A percentile compares a stretch with the other conserved stretches of the same genome.
Evolutionary conservation across 2,329 filamentous ascomycete species (phyloP).

Genomic region (Drechslerella stenobrocha): DNA sequence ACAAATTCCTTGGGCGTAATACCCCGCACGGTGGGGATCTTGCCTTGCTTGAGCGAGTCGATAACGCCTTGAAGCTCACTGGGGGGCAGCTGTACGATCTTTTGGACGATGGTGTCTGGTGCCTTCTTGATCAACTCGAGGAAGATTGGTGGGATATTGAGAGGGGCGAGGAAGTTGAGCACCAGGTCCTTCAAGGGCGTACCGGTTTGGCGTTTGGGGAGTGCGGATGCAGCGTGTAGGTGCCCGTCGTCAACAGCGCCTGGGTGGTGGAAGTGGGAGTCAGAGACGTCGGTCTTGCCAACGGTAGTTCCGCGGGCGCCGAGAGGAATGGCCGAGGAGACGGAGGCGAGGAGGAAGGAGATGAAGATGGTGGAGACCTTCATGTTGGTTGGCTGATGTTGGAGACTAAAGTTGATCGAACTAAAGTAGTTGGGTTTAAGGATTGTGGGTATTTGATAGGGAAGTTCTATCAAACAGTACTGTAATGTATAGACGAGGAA

Average conservation of each 20-base stretch:
- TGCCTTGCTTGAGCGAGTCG: conserved; percentile 25
- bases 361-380: conserved; percentile 30
- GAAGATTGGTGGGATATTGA: conserved; percentile 21
- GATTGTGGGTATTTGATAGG: not conserved
- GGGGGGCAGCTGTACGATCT: conserved; percentile 34
- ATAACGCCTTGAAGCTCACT: conserved; percentile 27
- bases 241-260: not conserved
- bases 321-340: conserved; percentile 28
- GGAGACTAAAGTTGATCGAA: not conserved
- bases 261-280: not conserved
- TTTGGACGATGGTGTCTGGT: conserved; percentile 11
- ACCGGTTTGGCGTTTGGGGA: conserved; percentile 22
- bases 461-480: not conserved
- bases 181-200: conserved; percentile 26
- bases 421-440: not conserved
- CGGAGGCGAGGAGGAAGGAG: conserved; percentile 38
- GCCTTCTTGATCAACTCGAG: conserved; percentile 30
- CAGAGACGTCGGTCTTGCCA: conserved; percentile 16
- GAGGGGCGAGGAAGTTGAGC: conserved; percentile 17
- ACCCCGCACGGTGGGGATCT: conserved; percentile 32
- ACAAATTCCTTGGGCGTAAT: conserved; percentile 31
- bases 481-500: not conserved
- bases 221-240: not conserved
- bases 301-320: conserved; percentile 18
- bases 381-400: conserved; percentile 20